phyloP scores from a whole-genome alignment of 192 early-diverging fungal species.

The Entomortierella lignicola region DNA sequence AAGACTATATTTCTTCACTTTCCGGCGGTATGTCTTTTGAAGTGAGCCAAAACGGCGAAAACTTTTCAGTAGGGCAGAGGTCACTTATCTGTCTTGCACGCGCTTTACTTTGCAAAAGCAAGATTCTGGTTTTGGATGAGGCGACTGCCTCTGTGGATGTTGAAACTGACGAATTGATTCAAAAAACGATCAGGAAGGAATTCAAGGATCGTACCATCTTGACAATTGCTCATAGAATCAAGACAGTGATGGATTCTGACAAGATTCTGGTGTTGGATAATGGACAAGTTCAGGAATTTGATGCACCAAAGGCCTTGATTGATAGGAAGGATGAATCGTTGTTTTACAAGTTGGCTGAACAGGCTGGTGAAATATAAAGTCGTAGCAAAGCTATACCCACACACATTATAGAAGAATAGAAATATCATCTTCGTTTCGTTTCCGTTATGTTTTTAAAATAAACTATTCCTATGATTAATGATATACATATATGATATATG shows the following conservation, averaged over 20 bases:
- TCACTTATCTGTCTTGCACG: constrained; percentile 73
- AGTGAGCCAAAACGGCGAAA: constrained; percentile 71
- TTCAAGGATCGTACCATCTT: constrained; percentile 85
- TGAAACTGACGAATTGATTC: constrained; percentile 87
- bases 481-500: no score
- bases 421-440: no score
- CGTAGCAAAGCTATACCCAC: no score
- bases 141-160: constrained; percentile 77
- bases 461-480: no score
- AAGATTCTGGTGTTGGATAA: constrained; percentile 79
- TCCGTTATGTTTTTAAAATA: no score
- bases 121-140: constrained; percentile 58
- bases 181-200: constrained; percentile 82
- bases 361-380: constrained; percentile 31
- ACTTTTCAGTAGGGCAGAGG: constrained; percentile 83
- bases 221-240: constrained; percentile 90
- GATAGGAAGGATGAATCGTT: constrained; percentile 2
- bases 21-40: constrained; percentile 38
- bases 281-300: constrained; percentile 36
- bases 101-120: constrained; percentile 72
- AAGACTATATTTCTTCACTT: constrained; percentile 25
- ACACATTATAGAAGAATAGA: no score
- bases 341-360: constrained; percentile 36
- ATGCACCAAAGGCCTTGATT: constrained; percentile 5
- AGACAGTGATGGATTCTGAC: constrained; percentile 89